phyloP scores from a whole-genome alignment of 192 early-diverging fungal species.

The Backusella australiensis region DNA sequence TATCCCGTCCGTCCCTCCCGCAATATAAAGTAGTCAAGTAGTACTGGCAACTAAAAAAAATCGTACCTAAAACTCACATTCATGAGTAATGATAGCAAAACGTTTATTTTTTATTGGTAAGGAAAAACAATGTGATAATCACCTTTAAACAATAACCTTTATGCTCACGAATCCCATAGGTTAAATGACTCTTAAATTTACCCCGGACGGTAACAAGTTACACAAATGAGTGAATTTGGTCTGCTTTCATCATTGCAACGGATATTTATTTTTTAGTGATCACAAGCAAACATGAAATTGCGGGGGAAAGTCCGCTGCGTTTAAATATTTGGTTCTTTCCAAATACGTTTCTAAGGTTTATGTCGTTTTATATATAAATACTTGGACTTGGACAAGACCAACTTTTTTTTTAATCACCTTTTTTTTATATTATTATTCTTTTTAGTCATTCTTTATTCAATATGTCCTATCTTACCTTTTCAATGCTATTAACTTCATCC shows the following conservation, averaged over 20 bases:
- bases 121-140: neutral
- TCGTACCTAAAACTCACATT: neutral
- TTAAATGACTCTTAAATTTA: neutral
- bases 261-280: constrained; percentile 4
- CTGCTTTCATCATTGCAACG: neutral
- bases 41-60: neutral
- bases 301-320: neutral
- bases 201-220: neutral
- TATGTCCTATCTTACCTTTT: constrained; percentile 7
- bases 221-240: neutral
- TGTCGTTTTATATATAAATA: neutral
- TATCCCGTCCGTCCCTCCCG: constrained; percentile 4
- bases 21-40: neutral
- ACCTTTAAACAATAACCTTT: neutral
- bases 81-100: neutral
- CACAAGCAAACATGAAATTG: neutral
- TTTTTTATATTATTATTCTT: constrained; percentile 2
- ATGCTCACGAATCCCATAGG: neutral
- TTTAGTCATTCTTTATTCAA: neutral
- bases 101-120: neutral
- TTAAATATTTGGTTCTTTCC: neutral
- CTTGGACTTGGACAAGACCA: neutral
- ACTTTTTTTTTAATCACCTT: neutral
- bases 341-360: neutral
- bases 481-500: neutral